phyloP scores from a whole-genome alignment of 2,329 filamentous ascomycete species.

The Pseudopithomyces maydicus region DNA sequence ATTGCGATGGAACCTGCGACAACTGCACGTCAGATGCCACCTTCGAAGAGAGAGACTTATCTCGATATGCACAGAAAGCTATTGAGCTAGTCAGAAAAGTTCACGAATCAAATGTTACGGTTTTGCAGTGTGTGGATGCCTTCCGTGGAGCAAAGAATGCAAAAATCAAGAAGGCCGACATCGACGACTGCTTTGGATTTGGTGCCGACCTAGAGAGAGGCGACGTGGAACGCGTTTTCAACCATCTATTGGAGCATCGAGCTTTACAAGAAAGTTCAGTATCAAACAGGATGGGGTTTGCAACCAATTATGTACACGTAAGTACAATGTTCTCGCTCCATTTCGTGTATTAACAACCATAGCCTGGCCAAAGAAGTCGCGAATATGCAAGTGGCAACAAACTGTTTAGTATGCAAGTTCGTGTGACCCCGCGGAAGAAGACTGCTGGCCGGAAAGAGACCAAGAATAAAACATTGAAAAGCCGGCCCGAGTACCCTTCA shows the following conservation, averaged over 20 bases:
- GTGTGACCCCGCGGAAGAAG: constrained; percentile 51
- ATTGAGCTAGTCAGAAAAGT: constrained; percentile 69
- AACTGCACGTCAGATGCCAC: constrained; percentile 78
- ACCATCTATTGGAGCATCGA: constrained; percentile 73
- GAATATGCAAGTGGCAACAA: constrained; percentile 48
- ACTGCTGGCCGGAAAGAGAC: constrained; percentile 22
- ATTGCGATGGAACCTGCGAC: constrained; percentile 81
- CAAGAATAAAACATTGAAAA: constrained; percentile 21
- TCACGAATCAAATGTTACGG: constrained; percentile 61
- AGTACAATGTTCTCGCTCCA: constrained; percentile 32
- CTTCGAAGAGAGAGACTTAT: constrained; percentile 79
- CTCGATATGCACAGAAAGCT: constrained; percentile 72
- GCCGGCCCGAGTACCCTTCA: constrained; percentile 60
- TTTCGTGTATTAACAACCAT: constrained; percentile 1
- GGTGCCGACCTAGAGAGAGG: constrained; percentile 73
- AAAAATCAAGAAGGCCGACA: constrained; percentile 58
- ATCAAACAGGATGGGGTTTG: constrained; percentile 68
- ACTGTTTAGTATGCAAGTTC: constrained; percentile 59
- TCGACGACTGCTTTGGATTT: constrained; percentile 66
- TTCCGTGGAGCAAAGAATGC: constrained; percentile 72
- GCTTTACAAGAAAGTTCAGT: constrained; percentile 74
- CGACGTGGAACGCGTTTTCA: constrained; percentile 84
- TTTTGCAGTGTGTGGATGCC: constrained; percentile 82
- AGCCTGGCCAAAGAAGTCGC: constrained; percentile 51
- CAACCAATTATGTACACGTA: constrained; percentile 74